phyloP scores from a whole-genome alignment of 2,329 filamentous ascomycete genomes.

The Capronia americana region DNA sequence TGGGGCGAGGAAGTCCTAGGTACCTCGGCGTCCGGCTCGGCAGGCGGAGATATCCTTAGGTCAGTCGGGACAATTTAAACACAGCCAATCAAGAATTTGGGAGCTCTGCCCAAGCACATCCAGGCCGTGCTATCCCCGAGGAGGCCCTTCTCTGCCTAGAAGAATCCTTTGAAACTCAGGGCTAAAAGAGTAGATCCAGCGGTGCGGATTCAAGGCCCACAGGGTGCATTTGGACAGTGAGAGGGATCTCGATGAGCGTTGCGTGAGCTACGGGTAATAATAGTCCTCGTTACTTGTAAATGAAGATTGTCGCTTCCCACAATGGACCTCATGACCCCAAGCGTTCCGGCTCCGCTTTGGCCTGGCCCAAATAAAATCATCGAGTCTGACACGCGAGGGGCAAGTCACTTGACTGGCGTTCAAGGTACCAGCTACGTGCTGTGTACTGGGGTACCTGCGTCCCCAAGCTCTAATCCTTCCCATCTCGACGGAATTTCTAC shows the following conservation, averaged over 20 bases:
- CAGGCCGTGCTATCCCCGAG: constrained; percentile 17
- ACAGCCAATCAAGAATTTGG: neutral
- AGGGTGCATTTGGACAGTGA: neutral
- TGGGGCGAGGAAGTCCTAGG: neutral
- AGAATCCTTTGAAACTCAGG: neutral
- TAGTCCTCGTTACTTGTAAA: neutral
- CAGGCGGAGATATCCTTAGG: neutral
- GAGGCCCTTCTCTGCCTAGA: too few relatives aligned
- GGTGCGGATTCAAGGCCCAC: neutral
- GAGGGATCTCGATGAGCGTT: neutral
- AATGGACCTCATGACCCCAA: neutral
- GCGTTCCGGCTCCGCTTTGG: neutral
- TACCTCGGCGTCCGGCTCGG: neutral
- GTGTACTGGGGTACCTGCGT: neutral
- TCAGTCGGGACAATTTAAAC: constrained; percentile 15
- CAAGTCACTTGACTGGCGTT: neutral
- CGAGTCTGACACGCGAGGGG: constrained; percentile 12
- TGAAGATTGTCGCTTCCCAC: neutral
- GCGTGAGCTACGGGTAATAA: neutral
- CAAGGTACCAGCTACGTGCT: too few relatives aligned
- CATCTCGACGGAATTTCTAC: neutral
- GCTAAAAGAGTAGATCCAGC: neutral
- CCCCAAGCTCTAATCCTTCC: neutral
- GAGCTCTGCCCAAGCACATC: neutral
- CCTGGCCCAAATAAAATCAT: constrained; percentile 5